Evolutionary conservation across 2,329 filamentous ascomycete species (phyloP), one percentile per base, ranked within the genome.

Genomic region (Colletotrichum graminicola): DNA sequence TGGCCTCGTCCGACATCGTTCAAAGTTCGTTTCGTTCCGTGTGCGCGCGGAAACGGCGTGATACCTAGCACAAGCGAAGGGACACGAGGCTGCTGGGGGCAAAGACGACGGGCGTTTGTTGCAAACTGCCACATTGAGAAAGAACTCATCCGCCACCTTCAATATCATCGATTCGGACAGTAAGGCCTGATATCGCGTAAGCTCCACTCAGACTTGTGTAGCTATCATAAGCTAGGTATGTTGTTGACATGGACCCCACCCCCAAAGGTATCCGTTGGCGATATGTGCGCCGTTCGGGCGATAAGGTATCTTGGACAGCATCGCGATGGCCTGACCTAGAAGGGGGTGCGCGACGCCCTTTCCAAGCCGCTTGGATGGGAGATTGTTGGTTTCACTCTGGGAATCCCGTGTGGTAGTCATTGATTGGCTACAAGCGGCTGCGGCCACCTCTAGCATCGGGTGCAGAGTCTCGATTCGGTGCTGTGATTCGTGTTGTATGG

Each of bases 391-490:
- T 36, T 45, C 66, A 34, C 18, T 51, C 49, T 39, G 55, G 41
- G 23, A 32, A 66, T 70, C 23, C 60, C 49, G 62, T 29, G 23
- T 49, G 10, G 16, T 12, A 23, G 21, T 61, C 49, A 41, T 32
- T 39, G 26, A 60, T 51, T 36, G 59, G 41, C 39, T 21, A 54
- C 7, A 36, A 26, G 23, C 45, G 39, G 62, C 39, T 47, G 39
- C 23, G 36, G 57, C 51, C 21, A 14, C 32, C 54, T 52, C 62
- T 34, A 36, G 45, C 45, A 32, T 21, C 54, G 61, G 45, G 43
- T 23, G 49, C 16, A 16, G 14, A 65, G 55, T 66, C 67, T 70
- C 62, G 62, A 61, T 66, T 36, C n/a, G 34, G 43, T 16, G n/a
- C 4, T 60, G 26, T 21, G 29, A 21, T 7, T 32, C 29, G 56